Evolutionary conservation across 164 flowering plant species (phyloP), one percentile per base, ranked within the genome.

Genomic region (Sextonia rubra): DNA sequence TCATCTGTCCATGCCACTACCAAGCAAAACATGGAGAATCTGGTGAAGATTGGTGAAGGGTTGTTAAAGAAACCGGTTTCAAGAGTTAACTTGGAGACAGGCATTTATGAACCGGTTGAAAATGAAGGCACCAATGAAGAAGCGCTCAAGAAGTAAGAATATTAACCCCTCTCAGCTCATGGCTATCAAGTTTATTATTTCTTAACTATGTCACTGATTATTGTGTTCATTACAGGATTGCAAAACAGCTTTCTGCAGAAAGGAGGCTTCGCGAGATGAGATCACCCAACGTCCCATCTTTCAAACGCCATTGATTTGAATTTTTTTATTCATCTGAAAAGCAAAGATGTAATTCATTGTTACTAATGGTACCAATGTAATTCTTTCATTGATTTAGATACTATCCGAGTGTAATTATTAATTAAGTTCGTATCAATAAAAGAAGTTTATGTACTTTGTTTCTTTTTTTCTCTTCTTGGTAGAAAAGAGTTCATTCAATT

Each of bases 21-120:
- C 23, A 73, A 79, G 56, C 64, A 83, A 62, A 85, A 85, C 69
- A 48, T 85, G 73, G 47, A 78, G 23, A 72, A 80, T 44, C 82
- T 85, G 12, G 79, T 77, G 55, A 69, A 71, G 71, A 73, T 81
- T 12, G 85, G 83, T 3, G 68, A 79, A 52, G 78, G 25, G 9
- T 58, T 85, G 69, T 73, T 85, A 69, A 74, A 79, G 69, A 77
- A 83, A 55, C 85, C 83, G 20, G 80, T 76, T 68, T 72, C 83
- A 0, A 76, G 84, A 65, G 75, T 79, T 11, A 80, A 85, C 71
- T 47, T 80, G 69, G 72, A 71, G 44, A 85, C 80, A 2, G 85
- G 87, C 44, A 12, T 24, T 0, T 24, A 15, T 18, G 82, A 76
- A 11, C 75, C 79, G 27, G 55, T 74, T 25, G 17, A 12, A n/a